Evolutionary conservation across 805 yeast genomes (phyloP).

Genomic region (Candida vartiovaarae): DNA sequence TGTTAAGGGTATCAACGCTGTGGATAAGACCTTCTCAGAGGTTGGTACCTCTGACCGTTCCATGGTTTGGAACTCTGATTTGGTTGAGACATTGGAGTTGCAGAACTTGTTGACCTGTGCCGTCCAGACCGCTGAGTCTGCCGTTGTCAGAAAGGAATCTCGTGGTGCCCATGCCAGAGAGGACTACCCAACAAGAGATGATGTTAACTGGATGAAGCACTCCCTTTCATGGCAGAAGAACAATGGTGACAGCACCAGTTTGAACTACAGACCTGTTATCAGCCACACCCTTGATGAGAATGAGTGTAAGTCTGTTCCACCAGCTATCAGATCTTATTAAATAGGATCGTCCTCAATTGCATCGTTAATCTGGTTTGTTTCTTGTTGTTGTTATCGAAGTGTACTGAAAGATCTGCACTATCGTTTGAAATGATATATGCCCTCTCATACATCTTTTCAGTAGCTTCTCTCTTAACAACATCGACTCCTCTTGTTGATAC

Average conservation of each 20-base stretch:
- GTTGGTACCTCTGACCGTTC: slow-evolving; percentile 91
- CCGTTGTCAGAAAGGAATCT: slow-evolving; percentile 92
- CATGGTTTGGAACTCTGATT: slow-evolving; percentile 98
- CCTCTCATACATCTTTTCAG: too few species aligned
- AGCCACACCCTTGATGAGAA: slow-evolving; percentile 77
- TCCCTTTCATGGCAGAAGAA: slow-evolving; percentile 83
- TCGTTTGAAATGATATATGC: too few species aligned
- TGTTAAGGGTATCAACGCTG: slow-evolving; percentile 67
- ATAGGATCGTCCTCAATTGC: background rate
- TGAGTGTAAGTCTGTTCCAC: slow-evolving; percentile 95
- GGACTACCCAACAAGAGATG: slow-evolving; percentile 94
- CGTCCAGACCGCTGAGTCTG: slow-evolving; percentile 88
- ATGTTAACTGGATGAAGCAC: slow-evolving; percentile 96
- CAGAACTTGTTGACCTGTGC: slow-evolving; percentile 97
- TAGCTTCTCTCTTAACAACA: too few species aligned
- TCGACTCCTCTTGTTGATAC: background rate
- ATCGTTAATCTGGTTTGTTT: too few species aligned
- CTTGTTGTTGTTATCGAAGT: too few species aligned
- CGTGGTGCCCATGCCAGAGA: slow-evolving; percentile 99
- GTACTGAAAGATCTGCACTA: too few species aligned
- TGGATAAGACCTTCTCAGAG: slow-evolving; percentile 67
- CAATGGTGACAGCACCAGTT: slow-evolving; percentile 61
- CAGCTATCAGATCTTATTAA: slow-evolving; percentile 91
- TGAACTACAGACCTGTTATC: slow-evolving; percentile 84
- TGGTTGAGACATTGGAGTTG: slow-evolving; percentile 92